Percentiles rank a stretch among this genome's conserved stretches.
phyloP scores from a whole-genome alignment of 148 eudicot genomes.

The Chenopodium quinoa region DNA sequence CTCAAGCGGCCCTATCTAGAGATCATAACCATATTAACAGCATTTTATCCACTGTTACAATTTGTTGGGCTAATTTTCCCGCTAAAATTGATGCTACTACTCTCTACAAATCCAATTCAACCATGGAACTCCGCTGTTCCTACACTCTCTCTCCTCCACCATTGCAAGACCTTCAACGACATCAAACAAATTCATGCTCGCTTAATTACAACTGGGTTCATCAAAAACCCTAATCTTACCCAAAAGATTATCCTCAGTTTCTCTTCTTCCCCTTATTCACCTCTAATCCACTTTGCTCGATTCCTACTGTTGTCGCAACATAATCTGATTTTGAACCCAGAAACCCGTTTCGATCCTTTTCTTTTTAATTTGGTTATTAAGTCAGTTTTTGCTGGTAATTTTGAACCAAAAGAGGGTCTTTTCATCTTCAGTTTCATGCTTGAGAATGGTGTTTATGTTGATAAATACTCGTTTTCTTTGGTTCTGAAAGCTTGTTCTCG shows the following conservation, averaged over 20 bases:
- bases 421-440: constrained; percentile 47
- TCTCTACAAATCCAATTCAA: constrained; percentile 41
- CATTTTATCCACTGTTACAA: not conserved
- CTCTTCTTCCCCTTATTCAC: constrained; percentile 40
- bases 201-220: constrained; percentile 58
- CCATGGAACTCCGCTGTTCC: constrained; percentile 59
- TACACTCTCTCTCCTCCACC: constrained; percentile 40
- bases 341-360: constrained; percentile 43
- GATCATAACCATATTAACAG: not conserved
- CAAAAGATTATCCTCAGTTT: constrained; percentile 60
- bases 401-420: constrained; percentile 49
- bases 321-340: not conserved
- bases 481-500: constrained; percentile 66
- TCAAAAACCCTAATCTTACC: constrained; percentile 46
- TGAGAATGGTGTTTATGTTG: constrained; percentile 50
- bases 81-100: constrained; percentile 38
- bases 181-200: constrained; percentile 68
- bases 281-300: constrained; percentile 53
- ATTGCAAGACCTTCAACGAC: constrained; percentile 53
- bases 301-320: constrained; percentile 42
- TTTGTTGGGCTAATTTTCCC: constrained; percentile 11
- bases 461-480: constrained; percentile 64
- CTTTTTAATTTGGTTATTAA: constrained; percentile 68
- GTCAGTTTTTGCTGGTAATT: constrained; percentile 44
- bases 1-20: not conserved